Evolutionary conservation across 176 grass and related monocot genomes (phyloP).

Genomic region (Chloris gayana): DNA sequence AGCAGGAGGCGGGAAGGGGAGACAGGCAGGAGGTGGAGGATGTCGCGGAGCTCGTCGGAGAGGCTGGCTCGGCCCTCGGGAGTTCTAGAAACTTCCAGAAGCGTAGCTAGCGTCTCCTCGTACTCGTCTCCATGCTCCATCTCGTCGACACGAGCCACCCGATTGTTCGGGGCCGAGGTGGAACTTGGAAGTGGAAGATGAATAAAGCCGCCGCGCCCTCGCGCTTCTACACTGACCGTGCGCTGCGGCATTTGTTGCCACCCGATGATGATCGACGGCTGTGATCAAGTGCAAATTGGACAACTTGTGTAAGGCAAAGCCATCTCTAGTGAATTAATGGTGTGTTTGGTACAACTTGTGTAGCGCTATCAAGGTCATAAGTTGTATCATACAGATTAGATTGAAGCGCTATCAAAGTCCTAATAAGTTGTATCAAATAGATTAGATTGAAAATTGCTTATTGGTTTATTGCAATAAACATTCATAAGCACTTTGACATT

Average conservation of each 20-base stretch:
- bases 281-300: background rate
- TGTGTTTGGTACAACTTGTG: no score
- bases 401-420: no score
- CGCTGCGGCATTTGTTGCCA: background rate
- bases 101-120: conserved; percentile 49
- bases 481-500: no score
- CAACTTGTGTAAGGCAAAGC: background rate
- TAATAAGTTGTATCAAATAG: no score
- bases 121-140: background rate
- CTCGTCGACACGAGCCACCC: conserved; percentile 21
- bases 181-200: no score
- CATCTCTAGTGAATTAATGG: background rate
- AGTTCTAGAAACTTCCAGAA: conserved; percentile 61
- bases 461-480: no score
- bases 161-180: background rate
- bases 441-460: no score
- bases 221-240: no score
- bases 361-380: no score
- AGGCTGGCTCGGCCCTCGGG: conserved; percentile 55
- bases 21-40: conserved; percentile 34
- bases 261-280: background rate
- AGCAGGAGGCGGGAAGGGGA: conserved; percentile 40
- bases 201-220: background rate
- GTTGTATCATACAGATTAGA: no score
- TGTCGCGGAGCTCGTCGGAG: conserved; percentile 29